Evolutionary conservation across 1,139 yeast genomes (phyloP), one percentile per base, ranked within the genome.

Genomic region (Tardiomyces depauwii): DNA sequence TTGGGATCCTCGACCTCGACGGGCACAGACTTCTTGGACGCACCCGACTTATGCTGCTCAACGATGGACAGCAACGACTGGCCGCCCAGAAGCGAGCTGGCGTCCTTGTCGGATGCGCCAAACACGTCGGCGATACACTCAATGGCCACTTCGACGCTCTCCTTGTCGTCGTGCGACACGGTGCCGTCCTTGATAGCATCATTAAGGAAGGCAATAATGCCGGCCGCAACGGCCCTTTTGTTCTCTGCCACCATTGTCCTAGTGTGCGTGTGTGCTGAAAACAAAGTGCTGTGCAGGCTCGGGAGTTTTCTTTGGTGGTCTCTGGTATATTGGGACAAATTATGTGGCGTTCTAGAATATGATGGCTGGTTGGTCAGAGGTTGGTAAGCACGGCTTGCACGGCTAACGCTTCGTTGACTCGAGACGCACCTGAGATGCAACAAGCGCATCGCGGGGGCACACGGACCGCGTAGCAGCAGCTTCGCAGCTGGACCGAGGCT

Each of bases 71-170:
- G 54, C 41, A 81, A 63, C 33, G 76, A 4, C 60, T 71, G 58
- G 56, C 75, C 70, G 39, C 82, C 81, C 18, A 67, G 64, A 54
- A 77, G 77, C 48, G 63, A 55, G 13, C 71, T 55, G 33, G 64
- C 61, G 23, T 66, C 56, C 13, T 66, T 60, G 40, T 70, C 71
- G 52, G 78, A 75, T 32, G 91, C 81, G 48, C 74, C 82, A 64
- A 83, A 91, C 6, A 95, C 89, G 58, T 89, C 97, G 30, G 87
- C 78, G 49, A 91, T 77, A 70, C 96, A 87, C 60, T 86, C 96
- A 58, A 88, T 77, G 54, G 97, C 97, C 45, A 91, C 95, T 54
- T 89, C 96, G 60, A 91, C 74, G n/a, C 96, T 86, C 56, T 91
- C 98, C 49, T 75, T 75, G 60, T 81, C 86, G 55, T 89, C 97